Base-by-base conservation (phyloP, 2,329 filamentous ascomycete species). In the Tolypocladium tundrense region DNA sequence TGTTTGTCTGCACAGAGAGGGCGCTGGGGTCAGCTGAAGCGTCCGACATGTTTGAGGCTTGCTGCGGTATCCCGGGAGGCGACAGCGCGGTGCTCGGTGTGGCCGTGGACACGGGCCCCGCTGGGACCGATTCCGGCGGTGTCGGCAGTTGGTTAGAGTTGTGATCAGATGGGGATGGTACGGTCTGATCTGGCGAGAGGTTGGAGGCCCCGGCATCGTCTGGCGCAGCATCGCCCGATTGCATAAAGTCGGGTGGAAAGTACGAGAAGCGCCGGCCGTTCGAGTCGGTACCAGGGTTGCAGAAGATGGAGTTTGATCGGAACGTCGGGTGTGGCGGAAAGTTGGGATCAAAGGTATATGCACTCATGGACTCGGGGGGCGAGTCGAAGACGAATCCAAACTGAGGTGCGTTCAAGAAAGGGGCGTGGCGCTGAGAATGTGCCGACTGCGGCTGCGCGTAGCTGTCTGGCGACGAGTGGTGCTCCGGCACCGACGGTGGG, bases 251-350 rank as follows among this genome's bases (percentile, higher is more conserved):
- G 1, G 84, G 84, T 11, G 85, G 83, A 62, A 86, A 86, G 63
- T 86, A 84, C 19, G 83, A 86, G 61, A 85, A 84, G 9, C 83
- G 75, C 27, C 84, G 78, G 9, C 83, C 83, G 45, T 73, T 76
- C 10, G 73, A 73, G 60, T 84, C 81, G 6, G 75, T 78, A 1
- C 79, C 77, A 7, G 84, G 83, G 58, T 81, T 83, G 62, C 79
- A 75, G 69, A 87, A 87, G 60, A 87, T 87, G 1, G 85, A 87
- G 66, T 85, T 85, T 11, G 84, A 86, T 56, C 85, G 78, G 70
- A 87, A 87, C 4, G 77, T 79, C 1, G 77, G 84, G 51, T 79
- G 83, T 45, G 72, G 64, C 60, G 75, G 64, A 57, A 73, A 74
- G 53, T 73, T 73, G 53, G 71, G 71, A 53, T 78, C 76, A 53